Conservation (phyloP, 192 early-diverging fungal species). For the Phlyctochytrium arcticum region DNA sequence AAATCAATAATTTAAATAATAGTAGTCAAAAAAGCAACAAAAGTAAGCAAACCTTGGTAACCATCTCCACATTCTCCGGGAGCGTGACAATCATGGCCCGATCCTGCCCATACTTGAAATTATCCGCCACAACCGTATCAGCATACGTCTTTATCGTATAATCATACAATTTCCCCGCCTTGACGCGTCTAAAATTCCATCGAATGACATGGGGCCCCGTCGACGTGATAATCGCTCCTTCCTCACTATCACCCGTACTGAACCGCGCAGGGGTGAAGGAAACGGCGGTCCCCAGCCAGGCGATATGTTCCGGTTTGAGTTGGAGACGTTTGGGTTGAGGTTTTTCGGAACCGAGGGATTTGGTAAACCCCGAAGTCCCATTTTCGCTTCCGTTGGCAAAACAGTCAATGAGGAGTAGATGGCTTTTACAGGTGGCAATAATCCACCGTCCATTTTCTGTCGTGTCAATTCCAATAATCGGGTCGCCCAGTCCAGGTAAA, state of each 20-base stretch:
- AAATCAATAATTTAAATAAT: not conserved
- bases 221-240: constrained; percentile 82
- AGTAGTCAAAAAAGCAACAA: not conserved
- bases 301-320: constrained; percentile 85
- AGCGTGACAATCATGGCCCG: constrained; percentile 81
- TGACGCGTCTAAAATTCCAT: constrained; percentile 86
- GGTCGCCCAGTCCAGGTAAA: constrained; percentile 82
- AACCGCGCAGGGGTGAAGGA: constrained; percentile 87
- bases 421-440: constrained; percentile 83
- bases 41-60: constrained; percentile 24
- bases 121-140: constrained; percentile 81
- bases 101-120: constrained; percentile 84
- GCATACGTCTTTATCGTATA: constrained; percentile 87
- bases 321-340: constrained; percentile 68
- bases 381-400: constrained; percentile 40
- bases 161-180: constrained; percentile 68
- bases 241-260: constrained; percentile 73
- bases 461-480: constrained; percentile 85
- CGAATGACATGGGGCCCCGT: constrained; percentile 88
- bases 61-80: constrained; percentile 69
- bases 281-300: constrained; percentile 63
- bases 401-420: constrained; percentile 80
- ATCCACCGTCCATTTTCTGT: constrained; percentile 80
- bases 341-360: constrained; percentile 60
- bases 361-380: constrained; percentile 52